These are phyloP conservation scores for Suillus cothurnatus DNA, from an alignment of 768 basidiomycete genomes.

Conservation along the genomic window DNA sequence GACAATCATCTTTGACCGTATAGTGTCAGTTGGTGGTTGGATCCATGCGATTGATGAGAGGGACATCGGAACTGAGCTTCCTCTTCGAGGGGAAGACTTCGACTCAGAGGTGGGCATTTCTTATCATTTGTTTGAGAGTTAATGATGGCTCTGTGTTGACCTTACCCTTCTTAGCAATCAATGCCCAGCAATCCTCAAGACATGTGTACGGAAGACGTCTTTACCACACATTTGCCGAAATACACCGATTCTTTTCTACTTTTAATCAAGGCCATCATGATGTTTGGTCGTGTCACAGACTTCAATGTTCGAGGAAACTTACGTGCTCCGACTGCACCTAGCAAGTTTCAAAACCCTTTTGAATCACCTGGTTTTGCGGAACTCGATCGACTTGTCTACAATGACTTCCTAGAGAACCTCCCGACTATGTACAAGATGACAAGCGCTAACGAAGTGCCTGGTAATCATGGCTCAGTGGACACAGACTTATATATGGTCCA, in stretches of 20 bases:
- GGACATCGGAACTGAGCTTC: slow-evolving; percentile 84
- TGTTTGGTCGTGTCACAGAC: slow-evolving; percentile 85
- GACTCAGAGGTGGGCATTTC: slow-evolving; percentile 60
- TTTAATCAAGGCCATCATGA: slow-evolving; percentile 80
- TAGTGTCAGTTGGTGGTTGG: slow-evolving; percentile 82
- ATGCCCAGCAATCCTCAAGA: slow-evolving; percentile 79
- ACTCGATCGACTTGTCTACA: slow-evolving; percentile 68
- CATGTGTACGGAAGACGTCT: slow-evolving; percentile 61
- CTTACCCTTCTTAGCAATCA: slow-evolving; percentile 42
- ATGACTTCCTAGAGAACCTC: slow-evolving; percentile 69
- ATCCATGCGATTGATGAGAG: slow-evolving; percentile 82
- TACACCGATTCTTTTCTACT: slow-evolving; percentile 85
- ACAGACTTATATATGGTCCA: slow-evolving; percentile 89
- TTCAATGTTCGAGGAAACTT: slow-evolving; percentile 78
- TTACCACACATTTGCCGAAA: slow-evolving; percentile 68
- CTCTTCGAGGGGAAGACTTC: slow-evolving; percentile 74
- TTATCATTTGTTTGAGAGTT: slow-evolving; percentile 7
- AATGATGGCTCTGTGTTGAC: slow-evolving; percentile 15
- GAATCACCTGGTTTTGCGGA: slow-evolving; percentile 64
- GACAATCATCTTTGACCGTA: slow-evolving; percentile 85
- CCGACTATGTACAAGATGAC: slow-evolving; percentile 60
- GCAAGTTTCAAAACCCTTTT: slow-evolving; percentile 76
- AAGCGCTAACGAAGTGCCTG: slow-evolving; percentile 60
- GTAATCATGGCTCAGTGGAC: slow-evolving; percentile 60
- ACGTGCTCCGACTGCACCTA: slow-evolving; percentile 63